A percentile compares a stretch with the other conserved stretches of the same genome.
These are phyloP conservation scores for Aspergillus conjunctus DNA, from an alignment of 495 filamentous ascomycete genomes.

Conservation along the genomic window DNA sequence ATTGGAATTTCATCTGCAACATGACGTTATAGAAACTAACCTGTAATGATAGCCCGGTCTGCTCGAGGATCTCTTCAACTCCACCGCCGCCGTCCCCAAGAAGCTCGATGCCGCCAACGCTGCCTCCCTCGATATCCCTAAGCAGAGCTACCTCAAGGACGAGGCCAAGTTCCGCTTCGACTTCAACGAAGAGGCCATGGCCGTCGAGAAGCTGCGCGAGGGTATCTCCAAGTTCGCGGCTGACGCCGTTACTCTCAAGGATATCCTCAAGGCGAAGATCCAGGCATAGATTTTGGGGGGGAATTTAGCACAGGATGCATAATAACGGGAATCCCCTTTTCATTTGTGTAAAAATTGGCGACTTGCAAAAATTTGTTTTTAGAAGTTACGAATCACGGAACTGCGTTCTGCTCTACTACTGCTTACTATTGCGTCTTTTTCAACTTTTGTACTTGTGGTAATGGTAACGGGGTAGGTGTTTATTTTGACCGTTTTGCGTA, in stretches of 20 bases:
- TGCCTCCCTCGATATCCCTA: constrained; percentile 69
- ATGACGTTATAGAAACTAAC: not conserved
- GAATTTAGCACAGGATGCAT: constrained; percentile 18
- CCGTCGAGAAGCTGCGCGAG: constrained; percentile 96
- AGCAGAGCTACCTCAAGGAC: constrained; percentile 87
- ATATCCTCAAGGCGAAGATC: constrained; percentile 86
- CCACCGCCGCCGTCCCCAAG: constrained; percentile 75
- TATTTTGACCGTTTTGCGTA: no score
- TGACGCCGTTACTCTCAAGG: constrained; percentile 91
- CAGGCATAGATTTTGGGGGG: constrained; percentile 42
- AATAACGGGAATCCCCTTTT: constrained; percentile 20
- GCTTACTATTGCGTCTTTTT: not conserved
- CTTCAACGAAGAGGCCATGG: constrained; percentile 99
- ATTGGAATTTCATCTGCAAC: not conserved
- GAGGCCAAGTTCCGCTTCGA: constrained; percentile 95
- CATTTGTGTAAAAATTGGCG: constrained; percentile 32
- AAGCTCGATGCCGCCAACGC: constrained; percentile 81
- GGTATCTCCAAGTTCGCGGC: constrained; percentile 99
- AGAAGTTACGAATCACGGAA: constrained; percentile 42
- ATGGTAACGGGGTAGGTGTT: no score
- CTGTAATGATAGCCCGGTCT: constrained; percentile 69
- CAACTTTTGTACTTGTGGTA: no score
- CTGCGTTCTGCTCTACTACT: constrained; percentile 10
- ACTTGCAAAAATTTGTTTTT: constrained; percentile 24
- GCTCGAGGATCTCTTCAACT: constrained; percentile 90